A percentile compares a stretch with the other conserved stretches of the same genome.
Conservation (phyloP, 176 grass and related monocot species). For the Stipa capillata region DNA sequence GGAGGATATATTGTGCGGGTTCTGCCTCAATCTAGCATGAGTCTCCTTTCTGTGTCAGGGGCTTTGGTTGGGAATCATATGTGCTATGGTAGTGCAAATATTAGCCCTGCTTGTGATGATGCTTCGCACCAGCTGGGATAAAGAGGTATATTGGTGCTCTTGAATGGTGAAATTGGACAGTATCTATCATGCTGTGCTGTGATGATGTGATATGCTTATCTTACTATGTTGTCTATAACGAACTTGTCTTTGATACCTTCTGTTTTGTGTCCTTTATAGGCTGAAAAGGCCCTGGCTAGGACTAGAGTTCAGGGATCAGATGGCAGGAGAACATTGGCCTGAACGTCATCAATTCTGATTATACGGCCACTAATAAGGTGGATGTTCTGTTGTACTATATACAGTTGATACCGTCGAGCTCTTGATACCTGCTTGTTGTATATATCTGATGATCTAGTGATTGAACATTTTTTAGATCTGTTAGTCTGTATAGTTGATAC, state of each 20-base stretch:
- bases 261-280: constrained; percentile 14
- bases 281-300: constrained; percentile 32
- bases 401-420: not conserved
- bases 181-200: not conserved
- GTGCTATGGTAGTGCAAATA: constrained; percentile 71
- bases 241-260: not conserved
- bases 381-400: not conserved
- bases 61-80: constrained; percentile 89
- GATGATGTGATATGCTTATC: not conserved
- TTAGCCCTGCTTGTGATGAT: constrained; percentile 47
- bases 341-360: not conserved
- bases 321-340: not conserved
- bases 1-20: not conserved
- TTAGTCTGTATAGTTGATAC: not conserved
- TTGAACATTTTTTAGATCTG: not conserved
- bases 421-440: not conserved
- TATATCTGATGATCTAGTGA: not conserved
- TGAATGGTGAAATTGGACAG: not conserved
- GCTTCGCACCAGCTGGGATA: constrained; percentile 61
- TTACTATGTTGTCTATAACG: not conserved
- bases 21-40: not conserved
- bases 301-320: constrained; percentile 40
- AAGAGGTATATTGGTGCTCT: constrained; percentile 39
- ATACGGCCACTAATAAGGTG: not conserved
- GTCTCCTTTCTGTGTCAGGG: constrained; percentile 29